These are phyloP conservation scores for Albifimbria verrucaria DNA, from an alignment of 2,329 filamentous ascomycete species.

Conservation along the genomic window DNA sequence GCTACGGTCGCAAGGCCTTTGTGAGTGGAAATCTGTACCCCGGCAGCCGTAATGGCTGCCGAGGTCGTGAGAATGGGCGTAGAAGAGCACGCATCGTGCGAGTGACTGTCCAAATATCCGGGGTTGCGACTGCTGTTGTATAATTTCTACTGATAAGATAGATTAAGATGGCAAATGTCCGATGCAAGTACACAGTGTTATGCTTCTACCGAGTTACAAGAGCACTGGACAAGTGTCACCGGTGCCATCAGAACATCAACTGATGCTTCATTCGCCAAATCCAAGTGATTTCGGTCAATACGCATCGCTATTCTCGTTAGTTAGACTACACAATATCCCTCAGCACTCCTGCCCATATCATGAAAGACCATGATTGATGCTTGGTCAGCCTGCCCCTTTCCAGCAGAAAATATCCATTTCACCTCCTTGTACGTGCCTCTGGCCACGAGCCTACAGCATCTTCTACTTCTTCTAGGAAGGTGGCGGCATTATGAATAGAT, in stretches of 20 bases:
- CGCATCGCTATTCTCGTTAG: no score
- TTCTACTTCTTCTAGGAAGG: conserved; percentile 88
- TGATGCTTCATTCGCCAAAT: no score
- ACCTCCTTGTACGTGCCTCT: conserved; percentile 44
- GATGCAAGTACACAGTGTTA: no score
- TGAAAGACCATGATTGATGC: no score
- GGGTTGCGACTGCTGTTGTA: background rate
- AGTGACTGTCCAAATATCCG: background rate
- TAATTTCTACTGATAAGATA: background rate
- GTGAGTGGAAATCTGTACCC: background rate
- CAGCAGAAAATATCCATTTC: no score
- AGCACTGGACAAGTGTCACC: no score
- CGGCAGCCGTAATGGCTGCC: background rate
- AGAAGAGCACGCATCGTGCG: background rate
- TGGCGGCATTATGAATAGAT: conserved; percentile 79
- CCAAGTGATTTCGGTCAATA: no score
- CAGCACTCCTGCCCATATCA: no score
- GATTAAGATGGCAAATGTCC: no score
- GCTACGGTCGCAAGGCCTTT: background rate
- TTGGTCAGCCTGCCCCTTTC: background rate
- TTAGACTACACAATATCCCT: no score
- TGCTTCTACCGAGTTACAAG: no score
- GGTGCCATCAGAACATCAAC: no score
- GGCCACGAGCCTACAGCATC: conserved; percentile 87
- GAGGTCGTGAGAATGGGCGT: background rate